Conservation (phyloP, 306 rosid genomes). For the Cicer cuneatum region DNA sequence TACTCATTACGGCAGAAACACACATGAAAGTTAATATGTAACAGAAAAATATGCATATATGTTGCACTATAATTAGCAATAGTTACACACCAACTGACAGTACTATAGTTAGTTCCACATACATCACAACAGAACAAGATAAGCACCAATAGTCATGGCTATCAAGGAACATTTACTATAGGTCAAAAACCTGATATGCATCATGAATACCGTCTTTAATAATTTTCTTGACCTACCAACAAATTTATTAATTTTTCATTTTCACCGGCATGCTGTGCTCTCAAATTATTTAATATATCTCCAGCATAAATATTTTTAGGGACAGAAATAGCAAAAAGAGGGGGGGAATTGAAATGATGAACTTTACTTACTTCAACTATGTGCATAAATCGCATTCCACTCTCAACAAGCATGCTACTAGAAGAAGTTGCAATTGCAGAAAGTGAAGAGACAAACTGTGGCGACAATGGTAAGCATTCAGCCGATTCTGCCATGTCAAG, state of each 20-base stretch:
- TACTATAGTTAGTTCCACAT: conserved; percentile 13
- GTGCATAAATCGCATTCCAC: conserved; percentile 86
- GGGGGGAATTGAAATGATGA: conserved; percentile 19
- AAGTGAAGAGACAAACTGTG: conserved; percentile 71
- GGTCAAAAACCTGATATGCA: conserved; percentile 8
- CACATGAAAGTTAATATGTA: conserved; percentile 11
- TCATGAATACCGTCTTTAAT: conserved; percentile 13
- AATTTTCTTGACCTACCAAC: conserved; percentile 23
- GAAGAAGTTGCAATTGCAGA: conserved; percentile 72
- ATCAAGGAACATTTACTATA: conserved; percentile 39
- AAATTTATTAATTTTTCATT: conserved; percentile 9
- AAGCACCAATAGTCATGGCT: conserved; percentile 14
- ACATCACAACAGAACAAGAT: conserved; percentile 34
- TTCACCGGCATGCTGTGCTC: conserved; percentile 27
- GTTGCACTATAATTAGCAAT: conserved; percentile 27
- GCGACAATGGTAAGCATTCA: conserved; percentile 65
- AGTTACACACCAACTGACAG: conserved; percentile 36
- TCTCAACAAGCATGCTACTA: conserved; percentile 66
- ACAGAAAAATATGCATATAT: conserved; percentile 16
- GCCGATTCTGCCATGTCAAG: conserved; percentile 78
- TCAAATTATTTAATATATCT: conserved; percentile 15
- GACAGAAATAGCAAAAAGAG: conserved; percentile 14
- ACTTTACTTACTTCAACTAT: conserved; percentile 74
- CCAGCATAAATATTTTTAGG: conserved; percentile 4
- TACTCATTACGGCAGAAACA: background rate